These are phyloP conservation scores for Sicyos edulis DNA, from an alignment of 306 rosid species.

Conservation along the genomic window DNA sequence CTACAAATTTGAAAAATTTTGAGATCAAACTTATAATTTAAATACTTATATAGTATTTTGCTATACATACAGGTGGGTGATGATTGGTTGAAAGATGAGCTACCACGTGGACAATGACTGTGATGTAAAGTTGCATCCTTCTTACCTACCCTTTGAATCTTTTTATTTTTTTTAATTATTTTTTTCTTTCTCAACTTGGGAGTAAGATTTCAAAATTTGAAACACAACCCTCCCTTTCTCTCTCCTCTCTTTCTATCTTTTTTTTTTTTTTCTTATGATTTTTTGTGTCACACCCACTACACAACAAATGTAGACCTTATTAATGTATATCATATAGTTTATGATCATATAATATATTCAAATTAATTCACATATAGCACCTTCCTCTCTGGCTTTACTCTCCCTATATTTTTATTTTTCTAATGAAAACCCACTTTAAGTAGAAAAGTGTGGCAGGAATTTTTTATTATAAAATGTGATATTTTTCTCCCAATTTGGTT, in stretches of 20 bases:
- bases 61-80: not conserved
- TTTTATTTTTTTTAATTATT: slow-evolving; percentile 12
- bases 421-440: slow-evolving; percentile 10
- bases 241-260: slow-evolving; percentile 36
- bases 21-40: too few species aligned
- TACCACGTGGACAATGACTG: slow-evolving; percentile 44
- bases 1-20: not conserved
- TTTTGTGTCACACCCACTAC: slow-evolving; percentile 20
- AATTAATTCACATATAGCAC: not conserved
- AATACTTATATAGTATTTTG: not conserved
- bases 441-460: not conserved
- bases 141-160: slow-evolving; percentile 35
- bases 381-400: slow-evolving; percentile 18
- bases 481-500: slow-evolving; percentile 9
- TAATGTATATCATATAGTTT: not conserved
- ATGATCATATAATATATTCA: not conserved
- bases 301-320: not conserved
- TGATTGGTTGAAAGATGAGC: slow-evolving; percentile 14
- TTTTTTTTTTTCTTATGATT: slow-evolving; percentile 14
- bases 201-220: slow-evolving; percentile 73
- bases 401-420: not conserved
- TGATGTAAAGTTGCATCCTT: slow-evolving; percentile 33
- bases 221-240: slow-evolving; percentile 35
- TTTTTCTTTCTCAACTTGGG: not conserved
- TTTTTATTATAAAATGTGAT: not conserved